A percentile compares a stretch with the other conserved stretches of the same genome.
These are phyloP conservation scores for Trichosporon sp. DNA, from an alignment of 1,284 basidiomycete species.

Conservation along the genomic window DNA sequence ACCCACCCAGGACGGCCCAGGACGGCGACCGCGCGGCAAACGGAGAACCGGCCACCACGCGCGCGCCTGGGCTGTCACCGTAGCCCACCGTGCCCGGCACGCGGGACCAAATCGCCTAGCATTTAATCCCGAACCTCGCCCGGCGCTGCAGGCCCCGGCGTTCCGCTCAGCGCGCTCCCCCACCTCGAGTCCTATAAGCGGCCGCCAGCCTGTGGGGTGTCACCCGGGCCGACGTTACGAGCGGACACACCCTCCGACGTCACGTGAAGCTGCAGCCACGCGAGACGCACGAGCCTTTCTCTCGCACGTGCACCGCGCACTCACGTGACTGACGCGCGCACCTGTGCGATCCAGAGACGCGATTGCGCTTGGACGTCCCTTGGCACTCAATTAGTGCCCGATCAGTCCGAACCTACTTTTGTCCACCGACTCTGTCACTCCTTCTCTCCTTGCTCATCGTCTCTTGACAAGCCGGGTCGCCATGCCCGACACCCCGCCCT, in stretches of 20 bases:
- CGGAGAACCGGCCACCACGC: conserved; percentile 5
- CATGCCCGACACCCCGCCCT: background rate
- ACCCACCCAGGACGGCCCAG: background rate
- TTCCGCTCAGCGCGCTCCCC: background rate
- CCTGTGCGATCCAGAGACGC: background rate
- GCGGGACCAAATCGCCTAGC: background rate
- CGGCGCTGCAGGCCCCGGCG: background rate
- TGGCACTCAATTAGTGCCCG: background rate
- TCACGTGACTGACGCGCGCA: background rate
- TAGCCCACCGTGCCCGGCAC: background rate
- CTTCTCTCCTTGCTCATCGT: background rate
- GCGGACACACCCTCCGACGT: background rate
- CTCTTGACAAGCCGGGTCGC: background rate
- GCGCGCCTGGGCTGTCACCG: background rate
- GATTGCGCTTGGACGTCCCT: background rate
- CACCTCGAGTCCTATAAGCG: background rate
- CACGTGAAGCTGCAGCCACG: background rate
- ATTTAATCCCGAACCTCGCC: background rate
- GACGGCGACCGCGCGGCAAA: background rate
- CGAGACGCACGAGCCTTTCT: background rate
- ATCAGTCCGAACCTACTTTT: background rate
- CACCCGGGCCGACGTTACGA: background rate
- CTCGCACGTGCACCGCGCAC: background rate
- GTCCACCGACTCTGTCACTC: background rate
- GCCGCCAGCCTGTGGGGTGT: background rate